Conservation (phyloP, 116 monocot genomes). For the Dioscorea cayenensis region DNA sequence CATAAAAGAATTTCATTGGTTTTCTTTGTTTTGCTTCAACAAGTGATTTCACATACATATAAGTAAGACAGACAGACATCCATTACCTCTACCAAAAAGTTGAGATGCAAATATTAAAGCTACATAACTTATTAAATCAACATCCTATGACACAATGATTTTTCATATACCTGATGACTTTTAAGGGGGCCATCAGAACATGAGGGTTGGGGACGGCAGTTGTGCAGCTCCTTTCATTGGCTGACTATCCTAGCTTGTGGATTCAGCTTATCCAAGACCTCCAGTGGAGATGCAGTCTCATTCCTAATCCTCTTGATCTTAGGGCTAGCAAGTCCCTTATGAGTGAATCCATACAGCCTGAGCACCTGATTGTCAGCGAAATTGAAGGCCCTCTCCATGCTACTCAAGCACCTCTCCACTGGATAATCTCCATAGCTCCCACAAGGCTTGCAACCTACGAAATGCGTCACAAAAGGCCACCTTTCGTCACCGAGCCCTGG, state of each 20-base stretch:
- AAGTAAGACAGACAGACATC: background rate
- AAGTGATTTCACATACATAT: background rate
- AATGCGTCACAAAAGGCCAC: conserved; percentile 76
- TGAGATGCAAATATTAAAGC: background rate
- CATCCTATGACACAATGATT: conserved; percentile 3
- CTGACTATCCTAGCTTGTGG: background rate
- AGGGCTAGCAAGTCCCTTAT: conserved; percentile 33
- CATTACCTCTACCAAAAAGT: background rate
- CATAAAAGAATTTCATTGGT: background rate
- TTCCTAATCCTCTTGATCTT: conserved; percentile 47
- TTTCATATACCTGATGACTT: background rate
- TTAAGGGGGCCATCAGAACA: background rate
- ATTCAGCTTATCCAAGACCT: conserved; percentile 26
- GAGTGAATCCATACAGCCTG: conserved; percentile 50
- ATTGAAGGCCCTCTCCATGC: conserved; percentile 79
- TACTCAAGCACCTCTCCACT: conserved; percentile 51
- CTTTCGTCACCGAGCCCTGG: conserved; percentile 61
- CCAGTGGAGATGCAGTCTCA: conserved; percentile 32
- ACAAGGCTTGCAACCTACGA: conserved; percentile 74
- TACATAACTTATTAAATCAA: background rate
- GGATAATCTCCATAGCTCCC: conserved; percentile 74
- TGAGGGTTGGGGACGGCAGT: too few species aligned
- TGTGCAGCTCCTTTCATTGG: background rate
- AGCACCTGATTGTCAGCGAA: conserved; percentile 72
- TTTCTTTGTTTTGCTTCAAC: background rate